These are phyloP conservation scores for Phytophthora syringae DNA, from an alignment of 352 stramenopile species.

Conservation along the genomic window DNA sequence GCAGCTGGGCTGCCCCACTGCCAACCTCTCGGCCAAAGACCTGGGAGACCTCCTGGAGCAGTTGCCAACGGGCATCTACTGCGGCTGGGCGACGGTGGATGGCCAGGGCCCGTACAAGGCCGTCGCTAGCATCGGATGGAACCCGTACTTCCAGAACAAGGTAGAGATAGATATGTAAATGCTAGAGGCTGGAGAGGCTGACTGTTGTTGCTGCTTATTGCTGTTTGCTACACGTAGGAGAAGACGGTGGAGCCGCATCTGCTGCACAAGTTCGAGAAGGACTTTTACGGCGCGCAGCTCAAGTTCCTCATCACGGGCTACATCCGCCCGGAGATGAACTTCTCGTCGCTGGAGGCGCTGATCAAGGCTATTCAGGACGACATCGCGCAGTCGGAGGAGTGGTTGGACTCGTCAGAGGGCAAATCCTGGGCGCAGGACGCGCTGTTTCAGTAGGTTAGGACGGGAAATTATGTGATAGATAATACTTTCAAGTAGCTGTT, in stretches of 20 bases:
- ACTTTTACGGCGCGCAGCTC: slow-evolving; percentile 96
- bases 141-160: slow-evolving; percentile 94
- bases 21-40: slow-evolving; percentile 92
- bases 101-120: slow-evolving; percentile 89
- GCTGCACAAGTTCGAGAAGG: slow-evolving; percentile 91
- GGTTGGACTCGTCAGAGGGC: slow-evolving; percentile 64
- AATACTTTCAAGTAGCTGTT: too few relatives aligned
- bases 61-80: slow-evolving; percentile 93
- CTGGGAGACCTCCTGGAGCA: slow-evolving; percentile 83
- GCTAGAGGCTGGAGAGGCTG: slow-evolving; percentile 2
- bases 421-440: slow-evolving; percentile 56
- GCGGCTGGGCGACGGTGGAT: slow-evolving; percentile 93
- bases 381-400: slow-evolving; percentile 72
- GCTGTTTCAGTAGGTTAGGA: slow-evolving; percentile 48
- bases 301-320: slow-evolving; percentile 94
- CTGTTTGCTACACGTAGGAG: slow-evolving; percentile 61
- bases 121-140: slow-evolving; percentile 98
- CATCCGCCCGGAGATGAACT: slow-evolving; percentile 95
- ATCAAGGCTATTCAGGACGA: slow-evolving; percentile 92
- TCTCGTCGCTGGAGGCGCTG: slow-evolving; percentile 92
- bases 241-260: slow-evolving; percentile 98
- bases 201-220: slow-evolving; percentile 4
- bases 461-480: too few relatives aligned
- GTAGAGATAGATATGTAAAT: slow-evolving; percentile 30
- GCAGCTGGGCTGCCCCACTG: slow-evolving; percentile 96